Percentiles rank a stretch among this genome's conserved stretches.
Conservation (phyloP, 805 yeast genomes). For the Pichia californica region DNA sequence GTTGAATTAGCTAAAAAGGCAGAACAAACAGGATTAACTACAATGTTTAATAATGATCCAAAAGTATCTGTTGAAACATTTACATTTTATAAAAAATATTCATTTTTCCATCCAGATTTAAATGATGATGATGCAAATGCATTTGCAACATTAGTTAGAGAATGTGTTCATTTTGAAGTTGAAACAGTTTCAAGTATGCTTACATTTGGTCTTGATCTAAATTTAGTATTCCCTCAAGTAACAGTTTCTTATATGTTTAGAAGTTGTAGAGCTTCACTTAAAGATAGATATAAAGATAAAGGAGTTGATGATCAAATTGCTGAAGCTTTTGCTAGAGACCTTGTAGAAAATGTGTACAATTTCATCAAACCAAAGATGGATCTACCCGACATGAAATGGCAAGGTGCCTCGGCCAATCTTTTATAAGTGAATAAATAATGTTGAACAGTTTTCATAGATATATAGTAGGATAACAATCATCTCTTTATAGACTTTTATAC, state of each 20-base stretch:
- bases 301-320: slow-evolving; percentile 6
- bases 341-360: slow-evolving; percentile 5
- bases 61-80: slow-evolving; percentile 10
- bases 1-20: slow-evolving; percentile 10
- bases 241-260: slow-evolving; percentile 8
- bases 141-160: slow-evolving; percentile 12
- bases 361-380: slow-evolving; percentile 6
- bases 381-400: slow-evolving; percentile 10
- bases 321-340: slow-evolving; percentile 8
- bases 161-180: slow-evolving; percentile 15
- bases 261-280: slow-evolving; percentile 8
- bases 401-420: slow-evolving; percentile 6
- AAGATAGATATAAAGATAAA: slow-evolving; percentile 2
- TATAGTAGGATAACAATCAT: neutral
- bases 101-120: slow-evolving; percentile 9
- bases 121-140: slow-evolving; percentile 5
- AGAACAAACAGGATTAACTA: slow-evolving; percentile 8
- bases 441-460: too few relatives aligned
- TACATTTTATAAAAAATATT: slow-evolving; percentile 5
- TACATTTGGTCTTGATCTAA: slow-evolving; percentile 12
- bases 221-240: slow-evolving; percentile 8
- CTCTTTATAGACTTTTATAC: neutral
- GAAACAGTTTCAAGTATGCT: slow-evolving; percentile 14
- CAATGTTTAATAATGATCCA: slow-evolving; percentile 13
- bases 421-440: neutral